These are phyloP conservation scores for Ocimum tenuiflorum DNA, from an alignment of 257 asterid species.

Conservation along the genomic window DNA sequence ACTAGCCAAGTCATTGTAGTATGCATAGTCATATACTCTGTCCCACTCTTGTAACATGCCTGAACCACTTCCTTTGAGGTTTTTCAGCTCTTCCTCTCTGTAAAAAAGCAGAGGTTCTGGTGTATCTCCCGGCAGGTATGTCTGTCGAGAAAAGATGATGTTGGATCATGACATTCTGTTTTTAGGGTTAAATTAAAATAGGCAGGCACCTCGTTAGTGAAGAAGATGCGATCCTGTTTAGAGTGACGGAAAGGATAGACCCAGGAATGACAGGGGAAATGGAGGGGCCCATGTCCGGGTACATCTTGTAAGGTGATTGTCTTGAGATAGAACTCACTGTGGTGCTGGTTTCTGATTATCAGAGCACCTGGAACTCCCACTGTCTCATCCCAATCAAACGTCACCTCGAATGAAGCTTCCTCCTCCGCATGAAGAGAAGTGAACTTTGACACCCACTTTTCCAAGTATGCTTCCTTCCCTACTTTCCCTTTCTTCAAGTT, in stretches of 20 bases:
- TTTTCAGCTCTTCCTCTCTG: constrained; percentile 63
- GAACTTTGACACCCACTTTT: constrained; percentile 52
- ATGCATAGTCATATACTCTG: constrained; percentile 82
- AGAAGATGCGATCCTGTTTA: constrained; percentile 59
- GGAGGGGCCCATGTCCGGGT: constrained; percentile 54
- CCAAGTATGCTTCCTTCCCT: constrained; percentile 58
- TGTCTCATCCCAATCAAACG: constrained; percentile 65
- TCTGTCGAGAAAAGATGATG: constrained; percentile 34
- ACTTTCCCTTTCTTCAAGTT: constrained; percentile 51
- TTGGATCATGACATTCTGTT: no score
- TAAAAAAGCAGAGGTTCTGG: constrained; percentile 55
- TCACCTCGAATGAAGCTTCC: constrained; percentile 37
- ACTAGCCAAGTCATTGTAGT: constrained; percentile 68
- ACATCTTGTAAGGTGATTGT: constrained; percentile 53
- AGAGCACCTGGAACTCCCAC: constrained; percentile 76
- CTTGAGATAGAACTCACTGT: constrained; percentile 62
- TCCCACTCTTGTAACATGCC: constrained; percentile 78
- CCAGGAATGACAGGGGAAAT: constrained; percentile 81
- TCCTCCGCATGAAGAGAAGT: constrained; percentile 52
- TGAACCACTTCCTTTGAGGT: constrained; percentile 56
- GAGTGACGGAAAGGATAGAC: constrained; percentile 64
- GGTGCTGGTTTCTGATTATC: constrained; percentile 56
- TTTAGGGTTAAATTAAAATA: no score
- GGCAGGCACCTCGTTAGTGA: constrained; percentile 76
- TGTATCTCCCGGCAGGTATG: constrained; percentile 60